Conservation (phyloP, 305 asterid species). For the Lippia alba region DNA sequence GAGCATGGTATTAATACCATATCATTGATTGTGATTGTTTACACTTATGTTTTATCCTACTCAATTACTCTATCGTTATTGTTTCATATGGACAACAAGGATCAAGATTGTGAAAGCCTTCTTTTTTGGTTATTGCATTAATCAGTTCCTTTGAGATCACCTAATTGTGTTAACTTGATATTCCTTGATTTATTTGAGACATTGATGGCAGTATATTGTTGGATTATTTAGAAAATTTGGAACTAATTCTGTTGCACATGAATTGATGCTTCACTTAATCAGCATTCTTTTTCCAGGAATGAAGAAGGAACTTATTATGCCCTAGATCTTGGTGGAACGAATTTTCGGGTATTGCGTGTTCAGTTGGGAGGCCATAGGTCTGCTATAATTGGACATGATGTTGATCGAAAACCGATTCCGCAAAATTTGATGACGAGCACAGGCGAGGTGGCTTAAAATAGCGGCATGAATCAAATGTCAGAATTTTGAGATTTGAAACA, state of each 20-base stretch:
- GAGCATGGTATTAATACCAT: not conserved
- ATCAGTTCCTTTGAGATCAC: not conserved
- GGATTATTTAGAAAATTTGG: not conserved
- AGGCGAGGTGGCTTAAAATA: constrained; percentile 55
- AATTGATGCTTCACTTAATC: constrained; percentile 7
- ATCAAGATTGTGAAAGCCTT: not conserved
- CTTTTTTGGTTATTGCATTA: not conserved
- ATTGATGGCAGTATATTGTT: not conserved
- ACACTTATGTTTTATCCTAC: not conserved
- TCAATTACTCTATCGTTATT: not conserved
- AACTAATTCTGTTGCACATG: not conserved
- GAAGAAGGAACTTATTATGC: constrained; percentile 75
- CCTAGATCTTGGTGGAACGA: constrained; percentile 84
- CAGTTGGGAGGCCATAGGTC: constrained; percentile 74
- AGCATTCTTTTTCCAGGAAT: constrained; percentile 46
- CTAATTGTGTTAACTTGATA: not conserved
- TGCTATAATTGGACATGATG: constrained; percentile 55
- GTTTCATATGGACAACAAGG: not conserved
- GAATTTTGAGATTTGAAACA: constrained; percentile 5
- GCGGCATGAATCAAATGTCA: not conserved
- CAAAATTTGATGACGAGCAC: constrained; percentile 71
- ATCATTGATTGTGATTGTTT: constrained; percentile 2
- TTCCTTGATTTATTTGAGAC: not conserved
- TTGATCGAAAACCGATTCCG: constrained; percentile 72
- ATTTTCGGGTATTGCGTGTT: constrained; percentile 77